A percentile compares a stretch with the other conserved stretches of the same genome.
Conservation (phyloP, 495 filamentous ascomycete genomes). For the Stereocaulon alpinum region DNA sequence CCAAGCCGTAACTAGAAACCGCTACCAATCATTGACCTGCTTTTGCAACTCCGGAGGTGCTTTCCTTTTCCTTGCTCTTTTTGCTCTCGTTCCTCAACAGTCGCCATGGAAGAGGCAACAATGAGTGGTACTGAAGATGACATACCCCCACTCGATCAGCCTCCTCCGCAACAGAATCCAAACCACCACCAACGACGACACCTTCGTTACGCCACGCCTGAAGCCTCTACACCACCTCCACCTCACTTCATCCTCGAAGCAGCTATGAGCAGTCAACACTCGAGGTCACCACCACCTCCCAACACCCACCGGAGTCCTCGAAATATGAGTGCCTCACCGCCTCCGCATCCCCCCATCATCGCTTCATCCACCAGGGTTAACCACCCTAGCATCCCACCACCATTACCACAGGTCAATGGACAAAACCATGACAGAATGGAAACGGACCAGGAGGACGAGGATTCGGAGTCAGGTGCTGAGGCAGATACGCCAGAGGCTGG, state of each 20-base stretch:
- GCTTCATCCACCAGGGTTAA: not conserved
- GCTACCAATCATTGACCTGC: conserved; percentile 7
- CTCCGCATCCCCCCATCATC: not conserved
- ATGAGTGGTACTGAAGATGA: conserved; percentile 13
- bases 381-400: not conserved
- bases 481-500: conserved; percentile 12
- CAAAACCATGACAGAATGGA: conserved; percentile 27
- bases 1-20: not conserved
- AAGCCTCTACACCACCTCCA: conserved; percentile 7
- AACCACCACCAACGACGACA: conserved; percentile 11
- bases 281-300: not conserved
- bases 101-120: conserved; percentile 9
- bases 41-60: conserved; percentile 5
- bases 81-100: conserved; percentile 1
- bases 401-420: conserved; percentile 8
- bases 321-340: conserved; percentile 6
- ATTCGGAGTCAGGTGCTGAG: conserved; percentile 12
- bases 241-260: conserved; percentile 14
- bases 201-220: conserved; percentile 12
- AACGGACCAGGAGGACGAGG: conserved; percentile 20
- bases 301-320: not conserved
- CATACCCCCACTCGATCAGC: not conserved
- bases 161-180: not conserved
- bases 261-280: conserved; percentile 4
- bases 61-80: conserved; percentile 3